phyloP scores from a whole-genome alignment of 768 basidiomycete species.

The Suillus subluteus region DNA sequence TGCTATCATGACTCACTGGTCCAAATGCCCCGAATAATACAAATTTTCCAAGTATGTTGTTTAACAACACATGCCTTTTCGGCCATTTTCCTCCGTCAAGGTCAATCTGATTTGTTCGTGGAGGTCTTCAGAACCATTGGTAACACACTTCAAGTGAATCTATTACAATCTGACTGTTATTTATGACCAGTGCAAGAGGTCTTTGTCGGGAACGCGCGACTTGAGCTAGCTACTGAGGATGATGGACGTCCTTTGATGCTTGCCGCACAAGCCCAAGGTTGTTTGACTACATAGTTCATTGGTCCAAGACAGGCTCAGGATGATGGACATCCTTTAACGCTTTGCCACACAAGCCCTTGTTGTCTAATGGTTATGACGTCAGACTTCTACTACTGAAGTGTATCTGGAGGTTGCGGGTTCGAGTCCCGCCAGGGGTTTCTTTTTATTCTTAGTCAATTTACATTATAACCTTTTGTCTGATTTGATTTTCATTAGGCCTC shows the following conservation, averaged over 20 bases:
- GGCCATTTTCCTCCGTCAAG: neutral
- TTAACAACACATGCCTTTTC: neutral
- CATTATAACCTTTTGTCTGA: neutral
- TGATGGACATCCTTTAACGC: neutral
- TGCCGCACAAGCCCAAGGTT: too few species aligned
- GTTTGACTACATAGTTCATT: too few species aligned
- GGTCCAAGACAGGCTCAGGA: too few species aligned
- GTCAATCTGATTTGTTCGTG: neutral
- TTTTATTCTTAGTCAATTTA: conserved; percentile 6
- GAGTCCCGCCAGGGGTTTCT: conserved; percentile 79
- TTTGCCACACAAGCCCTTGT: conserved; percentile 57
- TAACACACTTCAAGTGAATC: neutral
- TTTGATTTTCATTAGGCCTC: neutral
- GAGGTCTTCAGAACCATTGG: neutral
- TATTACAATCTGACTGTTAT: neutral
- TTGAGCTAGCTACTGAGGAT: neutral
- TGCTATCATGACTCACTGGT: neutral
- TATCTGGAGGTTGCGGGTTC: conserved; percentile 88
- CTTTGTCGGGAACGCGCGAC: neutral
- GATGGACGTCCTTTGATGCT: neutral
- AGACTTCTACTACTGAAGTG: conserved; percentile 64
- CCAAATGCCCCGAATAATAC: neutral
- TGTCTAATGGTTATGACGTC: conserved; percentile 93
- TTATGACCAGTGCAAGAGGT: neutral
- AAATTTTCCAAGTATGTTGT: neutral